A percentile compares a stretch with the other conserved stretches of the same genome.
Conservation (phyloP, 352 stramenopile species). For the Globisporangium canariense region DNA sequence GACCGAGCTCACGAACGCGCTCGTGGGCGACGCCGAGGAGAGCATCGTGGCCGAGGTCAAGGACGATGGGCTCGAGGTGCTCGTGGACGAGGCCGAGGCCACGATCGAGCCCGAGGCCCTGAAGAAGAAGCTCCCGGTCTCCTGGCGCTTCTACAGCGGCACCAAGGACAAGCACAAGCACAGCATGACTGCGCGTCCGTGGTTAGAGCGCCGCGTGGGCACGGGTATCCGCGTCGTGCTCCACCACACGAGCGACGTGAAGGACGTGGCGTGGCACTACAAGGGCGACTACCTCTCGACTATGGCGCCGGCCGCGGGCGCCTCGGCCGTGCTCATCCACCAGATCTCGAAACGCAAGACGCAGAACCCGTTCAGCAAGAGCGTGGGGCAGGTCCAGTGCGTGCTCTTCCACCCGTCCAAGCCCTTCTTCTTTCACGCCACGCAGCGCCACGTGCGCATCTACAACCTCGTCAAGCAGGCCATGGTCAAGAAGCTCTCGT, state of each 20-base stretch:
- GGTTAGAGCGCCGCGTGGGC: slow-evolving; percentile 75
- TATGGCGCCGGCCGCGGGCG: slow-evolving; percentile 85
- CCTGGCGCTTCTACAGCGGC: slow-evolving; percentile 86
- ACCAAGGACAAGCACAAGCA: slow-evolving; percentile 81
- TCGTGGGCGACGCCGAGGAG: slow-evolving; percentile 86
- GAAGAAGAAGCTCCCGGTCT: slow-evolving; percentile 90
- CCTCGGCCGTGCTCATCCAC: slow-evolving; percentile 96
- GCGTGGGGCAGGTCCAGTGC: slow-evolving; percentile 91
- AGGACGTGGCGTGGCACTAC: slow-evolving; percentile 95
- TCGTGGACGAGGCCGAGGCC: slow-evolving; percentile 74
- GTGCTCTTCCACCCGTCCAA: slow-evolving; percentile 98
- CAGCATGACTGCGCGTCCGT: slow-evolving; percentile 38
- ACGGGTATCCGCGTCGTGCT: slow-evolving; percentile 82
- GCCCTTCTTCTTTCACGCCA: slow-evolving; percentile 99
- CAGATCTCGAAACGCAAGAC: slow-evolving; percentile 96
- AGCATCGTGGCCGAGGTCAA: slow-evolving; percentile 52
- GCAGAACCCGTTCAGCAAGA: slow-evolving; percentile 97
- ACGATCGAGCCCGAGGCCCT: slow-evolving; percentile 67
- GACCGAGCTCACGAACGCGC: slow-evolving; percentile 93
- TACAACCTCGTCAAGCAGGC: slow-evolving; percentile 99
- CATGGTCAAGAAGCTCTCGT: slow-evolving; percentile 98
- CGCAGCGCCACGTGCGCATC: slow-evolving; percentile 96
- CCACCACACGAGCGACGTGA: slow-evolving; percentile 89
- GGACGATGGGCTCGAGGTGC: slow-evolving; percentile 39
- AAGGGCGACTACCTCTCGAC: slow-evolving; percentile 99